Base-by-base conservation (phyloP, 495 filamentous ascomycete species). In the Cryomyces minteri region DNA sequence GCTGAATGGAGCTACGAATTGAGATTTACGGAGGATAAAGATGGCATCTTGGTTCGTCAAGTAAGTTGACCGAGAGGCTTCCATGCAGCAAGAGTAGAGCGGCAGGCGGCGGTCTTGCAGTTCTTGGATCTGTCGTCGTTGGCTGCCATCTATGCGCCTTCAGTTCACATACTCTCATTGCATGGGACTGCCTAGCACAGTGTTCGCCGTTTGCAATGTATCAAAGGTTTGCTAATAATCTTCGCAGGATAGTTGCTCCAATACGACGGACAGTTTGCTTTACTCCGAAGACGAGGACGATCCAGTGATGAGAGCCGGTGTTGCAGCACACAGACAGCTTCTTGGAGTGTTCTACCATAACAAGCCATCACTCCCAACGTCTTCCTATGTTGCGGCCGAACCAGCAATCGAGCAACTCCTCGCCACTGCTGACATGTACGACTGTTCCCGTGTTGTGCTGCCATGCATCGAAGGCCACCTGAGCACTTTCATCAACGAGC, bases 321-420 rank as follows among this genome's bases (percentile, higher is more conserved):
- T 12, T 6, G 12, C 5, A 6, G 41, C 18, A 28, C 41, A 31
- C 41, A 43, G 30, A 40, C 39, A 43, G 39, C 46, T 40, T 32
- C 46, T 39, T 14, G 25, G 46, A 43, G 31, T n/a, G 34, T 43
- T 31, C 46, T 46, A 34, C 12, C 40, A 31, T 29, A 43, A 34
- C 31, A 5, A 14, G 6, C 39, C n/a, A 3, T 11, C 43, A 11
- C 6, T 11, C 10, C n/a, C 28, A 3, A n/a, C 25, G 2, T 25
- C 18, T 25, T 25, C 18, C 18, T 25, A 25, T 25, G 18, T 25
- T 25, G 18, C 18, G 18, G 18, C 18, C 18, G 18, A 25, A 25
- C 18, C 18, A 25, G 18, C 18, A 25, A 25, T 25, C 2, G 18
- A 25, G 18, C 18, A 25, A 25, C 44, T 40, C 28, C 9, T 28